Conservation (phyloP, 257 asterid species). For the Lithospermum erythrorhizon region DNA sequence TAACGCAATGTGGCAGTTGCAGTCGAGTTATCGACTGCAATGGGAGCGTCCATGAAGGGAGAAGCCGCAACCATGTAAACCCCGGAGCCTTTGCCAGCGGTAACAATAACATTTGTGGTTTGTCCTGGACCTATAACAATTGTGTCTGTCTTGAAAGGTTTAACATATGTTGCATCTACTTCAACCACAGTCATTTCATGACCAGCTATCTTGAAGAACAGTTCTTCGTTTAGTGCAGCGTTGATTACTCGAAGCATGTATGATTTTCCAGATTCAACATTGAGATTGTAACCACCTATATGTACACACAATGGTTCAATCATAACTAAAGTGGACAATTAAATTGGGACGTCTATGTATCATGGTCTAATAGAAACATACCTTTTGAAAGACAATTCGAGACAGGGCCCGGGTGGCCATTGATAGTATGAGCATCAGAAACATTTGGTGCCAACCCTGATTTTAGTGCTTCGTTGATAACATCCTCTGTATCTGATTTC, state of each 20-base stretch:
- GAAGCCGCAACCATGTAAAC: conserved; percentile 66
- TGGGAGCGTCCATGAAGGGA: conserved; percentile 60
- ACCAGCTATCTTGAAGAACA: conserved; percentile 81
- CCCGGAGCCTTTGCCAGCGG: conserved; percentile 44
- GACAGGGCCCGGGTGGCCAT: conserved; percentile 60
- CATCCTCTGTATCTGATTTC: conserved; percentile 87
- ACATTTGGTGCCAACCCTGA: conserved; percentile 82
- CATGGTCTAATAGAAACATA: conserved; percentile 1
- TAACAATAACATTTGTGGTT: conserved; percentile 63
- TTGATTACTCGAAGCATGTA: conserved; percentile 75
- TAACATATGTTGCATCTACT: conserved; percentile 83
- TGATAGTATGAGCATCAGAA: conserved; percentile 88
- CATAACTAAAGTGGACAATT: not conserved
- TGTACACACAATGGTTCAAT: too few species aligned
- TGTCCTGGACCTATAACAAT: conserved; percentile 74
- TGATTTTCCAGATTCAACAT: conserved; percentile 56
- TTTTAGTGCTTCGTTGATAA: conserved; percentile 55
- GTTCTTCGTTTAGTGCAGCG: conserved; percentile 91
- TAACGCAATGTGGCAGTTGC: conserved; percentile 83
- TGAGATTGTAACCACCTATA: conserved; percentile 49
- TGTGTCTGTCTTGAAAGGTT: conserved; percentile 77
- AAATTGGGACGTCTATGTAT: not conserved
- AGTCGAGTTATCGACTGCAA: conserved; percentile 63
- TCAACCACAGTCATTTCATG: conserved; percentile 78
- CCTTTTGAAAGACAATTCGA: conserved; percentile 47